phyloP scores from a whole-genome alignment of 2,329 filamentous ascomycete species.

The Pseudocercospora ulei region DNA sequence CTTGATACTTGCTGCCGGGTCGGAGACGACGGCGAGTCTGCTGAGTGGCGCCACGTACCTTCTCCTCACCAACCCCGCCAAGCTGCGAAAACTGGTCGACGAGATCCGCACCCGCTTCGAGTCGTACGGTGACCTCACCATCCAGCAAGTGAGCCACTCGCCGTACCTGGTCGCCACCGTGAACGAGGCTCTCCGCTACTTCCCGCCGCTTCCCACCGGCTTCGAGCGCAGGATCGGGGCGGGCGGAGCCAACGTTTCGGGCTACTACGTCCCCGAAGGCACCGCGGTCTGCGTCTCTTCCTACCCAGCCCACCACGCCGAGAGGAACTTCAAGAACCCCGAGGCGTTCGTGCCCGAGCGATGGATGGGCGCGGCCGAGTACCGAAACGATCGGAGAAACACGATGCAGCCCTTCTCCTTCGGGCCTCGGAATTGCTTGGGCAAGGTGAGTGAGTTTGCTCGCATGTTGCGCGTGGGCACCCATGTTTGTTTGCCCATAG shows the following conservation, averaged over 20 bases:
- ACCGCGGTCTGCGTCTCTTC: constrained; percentile 26
- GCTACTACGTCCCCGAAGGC: constrained; percentile 27
- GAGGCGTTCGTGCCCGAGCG: constrained; percentile 30
- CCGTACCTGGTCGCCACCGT: constrained; percentile 40
- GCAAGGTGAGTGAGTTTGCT: constrained; percentile 10
- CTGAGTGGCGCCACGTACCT: constrained; percentile 38
- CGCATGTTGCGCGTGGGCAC: no score
- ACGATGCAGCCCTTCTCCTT: constrained; percentile 31
- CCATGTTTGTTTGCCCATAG: no score
- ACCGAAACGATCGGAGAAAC: constrained; percentile 26
- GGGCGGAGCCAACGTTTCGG: constrained; percentile 28
- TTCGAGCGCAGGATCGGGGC: constrained; percentile 26
- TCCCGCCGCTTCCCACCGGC: constrained; percentile 40
- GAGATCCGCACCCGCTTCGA: constrained; percentile 40
- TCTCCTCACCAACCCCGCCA: constrained; percentile 36
- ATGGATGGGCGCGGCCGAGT: constrained; percentile 27
- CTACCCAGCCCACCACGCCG: constrained; percentile 23
- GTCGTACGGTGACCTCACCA: constrained; percentile 26
- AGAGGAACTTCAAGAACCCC: constrained; percentile 26
- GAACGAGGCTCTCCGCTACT: constrained; percentile 40
- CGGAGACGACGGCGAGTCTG: constrained; percentile 45
- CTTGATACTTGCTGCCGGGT: constrained; percentile 44
- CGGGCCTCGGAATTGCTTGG: constrained; percentile 30
- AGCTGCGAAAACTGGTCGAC: constrained; percentile 34
- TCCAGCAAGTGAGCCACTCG: constrained; percentile 20